Conservation (phyloP, 805 yeast genomes). For the Tanozyma kutaoensis region DNA sequence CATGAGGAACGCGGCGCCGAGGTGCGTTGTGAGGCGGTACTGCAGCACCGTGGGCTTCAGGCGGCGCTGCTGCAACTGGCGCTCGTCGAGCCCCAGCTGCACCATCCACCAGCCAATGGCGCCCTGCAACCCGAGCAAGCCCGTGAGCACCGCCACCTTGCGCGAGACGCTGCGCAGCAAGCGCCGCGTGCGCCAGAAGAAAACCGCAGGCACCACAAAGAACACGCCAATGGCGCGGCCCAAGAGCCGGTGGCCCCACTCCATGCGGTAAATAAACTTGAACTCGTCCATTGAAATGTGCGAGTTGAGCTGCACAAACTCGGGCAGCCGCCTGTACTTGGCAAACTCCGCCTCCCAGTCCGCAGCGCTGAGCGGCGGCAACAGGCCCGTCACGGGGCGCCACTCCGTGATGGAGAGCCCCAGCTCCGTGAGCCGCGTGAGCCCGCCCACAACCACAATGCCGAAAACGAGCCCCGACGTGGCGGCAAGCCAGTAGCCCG, state of each 20-base stretch:
- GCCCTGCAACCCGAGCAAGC: conserved; percentile 83
- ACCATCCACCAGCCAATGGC: conserved; percentile 99
- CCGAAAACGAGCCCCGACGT: conserved; percentile 86
- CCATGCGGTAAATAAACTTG: conserved; percentile 92
- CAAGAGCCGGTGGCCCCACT: conserved; percentile 90
- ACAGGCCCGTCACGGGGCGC: conserved; percentile 93
- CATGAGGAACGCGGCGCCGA: conserved; percentile 83
- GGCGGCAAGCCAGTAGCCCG: conserved; percentile 82
- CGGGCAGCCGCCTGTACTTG: conserved; percentile 80
- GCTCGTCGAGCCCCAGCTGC: conserved; percentile 79
- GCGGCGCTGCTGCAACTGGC: conserved; percentile 61
- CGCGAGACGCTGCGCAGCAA: conserved; percentile 56
- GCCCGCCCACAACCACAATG: conserved; percentile 91
- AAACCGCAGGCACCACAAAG: conserved; percentile 74
- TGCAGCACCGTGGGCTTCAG: conserved; percentile 97
- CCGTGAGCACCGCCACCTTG: conserved; percentile 60
- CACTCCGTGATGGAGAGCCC: conserved; percentile 96
- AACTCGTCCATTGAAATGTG: conserved; percentile 85
- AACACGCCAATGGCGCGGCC: conserved; percentile 85
- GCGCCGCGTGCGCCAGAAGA: conserved; percentile 54
- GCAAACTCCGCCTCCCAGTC: conserved; percentile 83
- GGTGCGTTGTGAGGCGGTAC: conserved; percentile 84
- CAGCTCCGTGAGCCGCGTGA: conserved; percentile 89
- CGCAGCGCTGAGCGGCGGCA: conserved; percentile 71
- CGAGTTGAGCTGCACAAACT: conserved; percentile 77